Evolutionary conservation across 768 basidiomycete species (phyloP).

Genomic region (Phylloporus rhodoxanthus): DNA sequence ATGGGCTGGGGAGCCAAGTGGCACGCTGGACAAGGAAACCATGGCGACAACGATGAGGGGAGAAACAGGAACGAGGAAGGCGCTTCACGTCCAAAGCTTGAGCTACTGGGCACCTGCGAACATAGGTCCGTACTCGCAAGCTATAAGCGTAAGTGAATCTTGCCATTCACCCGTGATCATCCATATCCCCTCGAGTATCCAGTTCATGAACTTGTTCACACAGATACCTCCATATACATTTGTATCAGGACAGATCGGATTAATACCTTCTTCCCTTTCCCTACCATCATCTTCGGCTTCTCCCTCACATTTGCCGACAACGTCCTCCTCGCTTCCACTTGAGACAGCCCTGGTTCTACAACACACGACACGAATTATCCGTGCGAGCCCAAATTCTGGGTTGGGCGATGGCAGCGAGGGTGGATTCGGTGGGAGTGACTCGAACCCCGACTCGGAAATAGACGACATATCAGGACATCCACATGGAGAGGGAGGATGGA

Average conservation of each 20-base stretch:
- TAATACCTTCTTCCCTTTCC: constrained; percentile 67
- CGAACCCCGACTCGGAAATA: constrained; percentile 12
- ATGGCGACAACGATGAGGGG: constrained; percentile 5
- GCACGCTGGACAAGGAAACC: constrained; percentile 10
- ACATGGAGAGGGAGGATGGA: constrained; percentile 40
- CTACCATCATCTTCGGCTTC: constrained; percentile 48
- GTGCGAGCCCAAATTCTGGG: constrained; percentile 48
- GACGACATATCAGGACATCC: constrained; percentile 28
- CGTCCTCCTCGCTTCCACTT: constrained; percentile 34
- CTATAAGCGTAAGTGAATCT: constrained; percentile 57
- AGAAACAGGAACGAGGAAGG: constrained; percentile 44
- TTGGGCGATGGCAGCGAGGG: constrained; percentile 23
- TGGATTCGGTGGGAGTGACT: constrained; percentile 22
- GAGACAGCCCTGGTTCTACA: constrained; percentile 77
- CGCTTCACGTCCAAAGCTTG: constrained; percentile 89
- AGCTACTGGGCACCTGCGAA: constrained; percentile 99
- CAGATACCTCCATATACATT: constrained; percentile 76
- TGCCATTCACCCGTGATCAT: neutral
- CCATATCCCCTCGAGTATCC: neutral
- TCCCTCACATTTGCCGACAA: constrained; percentile 25
- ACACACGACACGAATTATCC: constrained; percentile 65
- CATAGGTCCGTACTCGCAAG: constrained; percentile 97
- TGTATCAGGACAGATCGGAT: constrained; percentile 92
- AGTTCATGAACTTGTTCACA: neutral
- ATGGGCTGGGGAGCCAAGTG: constrained; percentile 31